A percentile compares a stretch with the other conserved stretches of the same genome.
Evolutionary conservation across 768 basidiomycete genomes (phyloP).

Genomic region (Leccinellum albellum): DNA sequence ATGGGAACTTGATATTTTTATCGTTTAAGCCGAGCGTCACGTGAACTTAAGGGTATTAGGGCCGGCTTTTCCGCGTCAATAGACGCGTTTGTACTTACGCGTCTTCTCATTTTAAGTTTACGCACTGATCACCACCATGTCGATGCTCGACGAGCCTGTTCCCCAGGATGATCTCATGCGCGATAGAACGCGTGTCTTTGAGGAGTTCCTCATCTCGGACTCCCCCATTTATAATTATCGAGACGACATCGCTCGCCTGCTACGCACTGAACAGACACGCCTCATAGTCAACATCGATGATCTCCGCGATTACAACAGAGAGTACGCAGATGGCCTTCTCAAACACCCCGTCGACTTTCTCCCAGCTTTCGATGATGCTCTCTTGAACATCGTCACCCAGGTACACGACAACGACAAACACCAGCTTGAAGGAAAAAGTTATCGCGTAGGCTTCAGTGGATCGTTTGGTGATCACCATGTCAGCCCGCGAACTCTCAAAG

Average conservation of each 20-base stretch:
- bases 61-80: slow-evolving; percentile 32
- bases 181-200: slow-evolving; percentile 75
- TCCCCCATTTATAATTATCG: slow-evolving; percentile 74
- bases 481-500: slow-evolving; percentile 87
- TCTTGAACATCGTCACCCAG: slow-evolving; percentile 67
- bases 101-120: background rate
- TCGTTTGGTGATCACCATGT: slow-evolving; percentile 98
- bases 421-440: slow-evolving; percentile 74
- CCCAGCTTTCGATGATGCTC: slow-evolving; percentile 85
- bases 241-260: slow-evolving; percentile 78
- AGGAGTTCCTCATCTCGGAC: slow-evolving; percentile 76
- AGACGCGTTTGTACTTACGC: slow-evolving; percentile 7
- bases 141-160: slow-evolving; percentile 50
- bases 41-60: slow-evolving; percentile 24
- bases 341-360: slow-evolving; percentile 84
- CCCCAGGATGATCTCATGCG: slow-evolving; percentile 68
- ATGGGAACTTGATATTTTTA: background rate
- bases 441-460: slow-evolving; percentile 87
- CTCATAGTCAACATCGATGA: slow-evolving; percentile 96
- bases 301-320: slow-evolving; percentile 86
- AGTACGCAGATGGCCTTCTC: slow-evolving; percentile 82
- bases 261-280: slow-evolving; percentile 78
- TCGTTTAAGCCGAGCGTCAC: background rate
- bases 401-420: slow-evolving; percentile 79
- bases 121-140: slow-evolving; percentile 24